phyloP scores from a whole-genome alignment of 2,329 filamentous ascomycete genomes.

The Ceratocystis cubensis region DNA sequence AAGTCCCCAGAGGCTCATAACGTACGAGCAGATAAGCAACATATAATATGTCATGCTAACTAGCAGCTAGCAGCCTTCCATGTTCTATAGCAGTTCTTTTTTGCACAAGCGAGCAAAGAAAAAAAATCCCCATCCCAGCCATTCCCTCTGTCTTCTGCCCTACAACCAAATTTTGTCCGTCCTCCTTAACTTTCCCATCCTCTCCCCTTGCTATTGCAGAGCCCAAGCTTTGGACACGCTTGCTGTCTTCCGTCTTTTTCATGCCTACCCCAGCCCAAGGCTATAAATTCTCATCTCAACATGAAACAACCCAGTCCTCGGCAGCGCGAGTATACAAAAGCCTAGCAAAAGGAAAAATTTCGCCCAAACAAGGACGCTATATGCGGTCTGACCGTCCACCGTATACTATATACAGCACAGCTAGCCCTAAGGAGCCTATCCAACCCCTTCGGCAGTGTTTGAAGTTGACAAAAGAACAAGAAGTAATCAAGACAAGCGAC shows the following conservation, averaged over 20 bases:
- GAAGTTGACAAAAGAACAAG: background rate
- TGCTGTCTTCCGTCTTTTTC: background rate
- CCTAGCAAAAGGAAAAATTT: background rate
- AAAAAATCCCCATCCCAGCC: background rate
- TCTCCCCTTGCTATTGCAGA: background rate
- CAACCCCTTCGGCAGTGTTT: slow-evolving; percentile 5
- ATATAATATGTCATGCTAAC: background rate
- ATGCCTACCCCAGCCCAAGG: background rate
- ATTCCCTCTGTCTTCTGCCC: background rate
- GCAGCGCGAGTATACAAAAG: background rate
- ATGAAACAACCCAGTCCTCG: slow-evolving; percentile 3
- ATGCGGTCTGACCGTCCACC: background rate
- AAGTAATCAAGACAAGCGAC: background rate
- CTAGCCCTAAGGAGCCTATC: background rate
- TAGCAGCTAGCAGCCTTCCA: background rate
- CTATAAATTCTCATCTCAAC: slow-evolving; percentile 9
- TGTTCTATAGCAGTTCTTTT: slow-evolving; percentile 1
- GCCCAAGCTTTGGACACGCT: background rate
- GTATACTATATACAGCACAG: slow-evolving; percentile 1
- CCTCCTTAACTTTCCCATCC: background rate
- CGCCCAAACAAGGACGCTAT: background rate
- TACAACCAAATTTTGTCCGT: too few relatives aligned
- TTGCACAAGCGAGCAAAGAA: background rate
- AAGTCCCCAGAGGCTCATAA: background rate
- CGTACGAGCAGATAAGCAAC: background rate